A percentile compares a stretch with the other conserved stretches of the same genome.
Evolutionary conservation across 805 yeast species (phyloP).

Genomic region (Starmerella vaccinii): DNA sequence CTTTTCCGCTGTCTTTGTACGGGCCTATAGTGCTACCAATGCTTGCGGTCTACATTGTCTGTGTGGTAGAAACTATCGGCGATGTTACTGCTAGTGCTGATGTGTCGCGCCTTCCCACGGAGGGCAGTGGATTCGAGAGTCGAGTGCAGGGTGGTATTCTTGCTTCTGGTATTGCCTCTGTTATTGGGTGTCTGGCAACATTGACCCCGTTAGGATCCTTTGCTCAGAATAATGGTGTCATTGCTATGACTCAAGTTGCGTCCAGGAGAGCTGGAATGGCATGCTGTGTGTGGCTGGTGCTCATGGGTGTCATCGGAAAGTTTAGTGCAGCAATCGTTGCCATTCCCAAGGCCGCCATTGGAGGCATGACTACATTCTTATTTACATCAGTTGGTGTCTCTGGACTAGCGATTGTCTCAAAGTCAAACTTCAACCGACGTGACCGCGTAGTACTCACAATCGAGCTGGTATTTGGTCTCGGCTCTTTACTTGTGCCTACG

Average conservation of each 20-base stretch:
- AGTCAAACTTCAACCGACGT: conserved; percentile 49
- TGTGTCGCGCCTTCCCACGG: conserved; percentile 70
- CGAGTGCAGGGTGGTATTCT: conserved; percentile 88
- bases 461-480: conserved; percentile 54
- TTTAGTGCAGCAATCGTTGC: conserved; percentile 83
- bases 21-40: conserved; percentile 82
- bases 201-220: conserved; percentile 85
- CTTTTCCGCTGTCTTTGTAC: conserved; percentile 64
- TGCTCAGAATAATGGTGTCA: conserved; percentile 94
- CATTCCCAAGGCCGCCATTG: conserved; percentile 68
- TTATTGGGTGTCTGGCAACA: conserved; percentile 67
- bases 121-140: conserved; percentile 66
- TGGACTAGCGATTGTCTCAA: conserved; percentile 55
- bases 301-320: conserved; percentile 83
- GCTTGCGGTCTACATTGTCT: conserved; percentile 67
- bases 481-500: conserved; percentile 50
- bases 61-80: conserved; percentile 91
- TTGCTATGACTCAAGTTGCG: conserved; percentile 85
- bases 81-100: conserved; percentile 91
- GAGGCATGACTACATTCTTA: conserved; percentile 77
- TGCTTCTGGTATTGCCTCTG: conserved; percentile 77
- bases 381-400: conserved; percentile 70
- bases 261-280: conserved; percentile 71
- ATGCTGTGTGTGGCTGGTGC: conserved; percentile 65
- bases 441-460: conserved; percentile 65